Conservation (phyloP, 2,329 filamentous ascomycete species). For the Basipetospora chlamydospora region DNA sequence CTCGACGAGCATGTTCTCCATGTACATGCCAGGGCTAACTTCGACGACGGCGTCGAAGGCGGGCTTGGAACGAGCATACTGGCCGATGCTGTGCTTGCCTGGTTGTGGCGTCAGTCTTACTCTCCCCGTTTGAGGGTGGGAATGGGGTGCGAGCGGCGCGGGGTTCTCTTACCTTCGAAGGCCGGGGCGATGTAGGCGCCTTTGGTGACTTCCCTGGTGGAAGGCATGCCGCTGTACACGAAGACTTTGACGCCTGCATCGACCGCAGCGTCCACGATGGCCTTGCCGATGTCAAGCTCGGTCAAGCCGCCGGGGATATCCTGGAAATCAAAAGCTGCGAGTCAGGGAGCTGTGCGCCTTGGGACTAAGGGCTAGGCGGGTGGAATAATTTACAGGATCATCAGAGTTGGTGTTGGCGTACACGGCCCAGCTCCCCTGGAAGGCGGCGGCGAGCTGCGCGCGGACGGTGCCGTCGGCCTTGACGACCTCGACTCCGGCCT, state of each 20-base stretch:
- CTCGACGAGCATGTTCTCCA: slow-evolving; percentile 23
- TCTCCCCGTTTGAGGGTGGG: too few relatives aligned
- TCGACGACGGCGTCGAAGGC: slow-evolving; percentile 20
- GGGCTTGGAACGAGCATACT: slow-evolving; percentile 18
- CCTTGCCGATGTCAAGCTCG: slow-evolving; percentile 21
- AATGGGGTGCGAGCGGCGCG: too few relatives aligned
- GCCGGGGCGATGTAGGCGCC: slow-evolving; percentile 16
- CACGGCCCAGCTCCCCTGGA: slow-evolving; percentile 31
- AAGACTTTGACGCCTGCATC: slow-evolving; percentile 20
- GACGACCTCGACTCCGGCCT: slow-evolving; percentile 27
- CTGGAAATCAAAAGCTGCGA: too few relatives aligned
- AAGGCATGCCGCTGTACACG: slow-evolving; percentile 20
- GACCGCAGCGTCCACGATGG: slow-evolving; percentile 18
- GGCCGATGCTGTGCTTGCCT: slow-evolving; percentile 24
- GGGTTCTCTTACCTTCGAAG: slow-evolving; percentile 22
- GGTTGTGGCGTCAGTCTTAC: not conserved
- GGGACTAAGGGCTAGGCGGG: too few relatives aligned
- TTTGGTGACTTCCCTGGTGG: slow-evolving; percentile 17
- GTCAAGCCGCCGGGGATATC: slow-evolving; percentile 13
- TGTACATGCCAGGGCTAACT: slow-evolving; percentile 25
- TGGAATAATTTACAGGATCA: slow-evolving; percentile 13
- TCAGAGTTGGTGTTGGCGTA: slow-evolving; percentile 40
- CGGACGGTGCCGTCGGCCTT: slow-evolving; percentile 27
- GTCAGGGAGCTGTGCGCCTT: too few relatives aligned
- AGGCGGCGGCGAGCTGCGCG: slow-evolving; percentile 22